Percentiles rank a stretch among this genome's conserved stretches.
Conservation (phyloP, 805 yeast genomes). For the Wickerhamiella kazuoi region DNA sequence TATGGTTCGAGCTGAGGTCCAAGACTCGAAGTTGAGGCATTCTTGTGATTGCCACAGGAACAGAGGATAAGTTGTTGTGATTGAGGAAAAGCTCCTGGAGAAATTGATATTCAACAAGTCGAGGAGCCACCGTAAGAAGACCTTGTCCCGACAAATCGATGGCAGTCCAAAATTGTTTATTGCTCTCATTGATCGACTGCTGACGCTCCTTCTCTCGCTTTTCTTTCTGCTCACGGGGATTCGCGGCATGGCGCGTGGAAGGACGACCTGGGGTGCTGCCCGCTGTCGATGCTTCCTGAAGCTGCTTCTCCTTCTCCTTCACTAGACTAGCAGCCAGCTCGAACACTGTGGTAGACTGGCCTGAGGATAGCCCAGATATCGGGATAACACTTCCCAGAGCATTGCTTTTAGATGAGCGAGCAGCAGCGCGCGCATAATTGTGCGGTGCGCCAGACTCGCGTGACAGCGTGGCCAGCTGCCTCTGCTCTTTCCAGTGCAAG, state of each 20-base stretch:
- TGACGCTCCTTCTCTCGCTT: slow-evolving; percentile 26
- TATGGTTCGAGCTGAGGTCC: slow-evolving; percentile 65
- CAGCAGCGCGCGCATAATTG: slow-evolving; percentile 70
- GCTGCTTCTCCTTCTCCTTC: slow-evolving; percentile 11
- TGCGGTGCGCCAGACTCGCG: slow-evolving; percentile 55
- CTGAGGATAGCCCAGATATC: too few relatives aligned
- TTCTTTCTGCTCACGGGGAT: slow-evolving; percentile 20
- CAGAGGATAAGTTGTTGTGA: slow-evolving; percentile 53
- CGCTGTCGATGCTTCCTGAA: slow-evolving; percentile 21
- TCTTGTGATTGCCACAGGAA: slow-evolving; percentile 54
- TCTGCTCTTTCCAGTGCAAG: slow-evolving; percentile 59
- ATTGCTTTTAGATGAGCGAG: slow-evolving; percentile 30
- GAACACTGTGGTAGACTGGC: slow-evolving; percentile 20
- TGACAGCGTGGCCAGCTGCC: slow-evolving; percentile 52
- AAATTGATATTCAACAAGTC: slow-evolving; percentile 63
- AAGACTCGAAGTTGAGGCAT: slow-evolving; percentile 61
- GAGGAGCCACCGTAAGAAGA: slow-evolving; percentile 47
- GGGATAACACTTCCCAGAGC: too few relatives aligned
- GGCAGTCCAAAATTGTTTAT: slow-evolving; percentile 83
- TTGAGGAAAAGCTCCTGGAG: slow-evolving; percentile 72
- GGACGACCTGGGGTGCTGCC: slow-evolving; percentile 16
- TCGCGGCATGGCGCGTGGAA: slow-evolving; percentile 11
- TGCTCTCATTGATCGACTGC: slow-evolving; percentile 22
- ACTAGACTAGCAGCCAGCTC: slow-evolving; percentile 24
- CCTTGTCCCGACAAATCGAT: slow-evolving; percentile 86